phyloP scores from a whole-genome alignment of 257 asterid genomes.

The Petrea volubilis region DNA sequence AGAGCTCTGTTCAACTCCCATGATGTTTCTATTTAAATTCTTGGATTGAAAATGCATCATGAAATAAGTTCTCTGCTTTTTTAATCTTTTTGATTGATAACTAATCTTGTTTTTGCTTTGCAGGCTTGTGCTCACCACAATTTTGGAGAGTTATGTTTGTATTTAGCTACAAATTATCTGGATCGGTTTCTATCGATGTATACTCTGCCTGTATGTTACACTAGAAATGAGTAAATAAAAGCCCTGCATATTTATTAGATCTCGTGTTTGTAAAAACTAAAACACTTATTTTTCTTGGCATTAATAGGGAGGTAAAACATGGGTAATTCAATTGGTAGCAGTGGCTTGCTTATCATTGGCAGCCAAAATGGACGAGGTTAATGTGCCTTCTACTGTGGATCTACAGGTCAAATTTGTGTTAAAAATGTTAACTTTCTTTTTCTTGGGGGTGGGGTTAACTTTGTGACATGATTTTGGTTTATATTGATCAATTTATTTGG shows the following conservation, averaged over 20 bases:
- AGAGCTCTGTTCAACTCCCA: not conserved
- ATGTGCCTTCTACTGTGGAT: slow-evolving; percentile 49
- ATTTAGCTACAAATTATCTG: slow-evolving; percentile 47
- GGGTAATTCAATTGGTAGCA: slow-evolving; percentile 65
- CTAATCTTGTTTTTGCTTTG: slow-evolving; percentile 1
- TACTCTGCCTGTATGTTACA: slow-evolving; percentile 45
- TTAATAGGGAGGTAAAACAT: slow-evolving; percentile 46
- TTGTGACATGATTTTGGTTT: not conserved
- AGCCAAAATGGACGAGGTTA: slow-evolving; percentile 68
- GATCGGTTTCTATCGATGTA: slow-evolving; percentile 51
- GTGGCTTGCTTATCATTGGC: slow-evolving; percentile 77
- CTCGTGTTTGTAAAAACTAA: not conserved
- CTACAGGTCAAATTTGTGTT: slow-evolving; percentile 55
- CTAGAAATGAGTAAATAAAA: not conserved
- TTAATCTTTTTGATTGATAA: not conserved
- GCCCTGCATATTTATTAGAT: not conserved
- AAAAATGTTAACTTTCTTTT: not conserved
- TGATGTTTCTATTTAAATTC: not conserved
- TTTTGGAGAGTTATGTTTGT: slow-evolving; percentile 46
- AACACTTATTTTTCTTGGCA: slow-evolving; percentile 13
- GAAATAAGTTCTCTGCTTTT: not conserved
- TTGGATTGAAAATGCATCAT: not conserved
- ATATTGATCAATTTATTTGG: not conserved
- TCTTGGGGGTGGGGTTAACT: not conserved
- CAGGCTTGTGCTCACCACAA: slow-evolving; percentile 51